Conservation (phyloP, 352 stramenopile genomes). For the Phytophthora melonis region DNA sequence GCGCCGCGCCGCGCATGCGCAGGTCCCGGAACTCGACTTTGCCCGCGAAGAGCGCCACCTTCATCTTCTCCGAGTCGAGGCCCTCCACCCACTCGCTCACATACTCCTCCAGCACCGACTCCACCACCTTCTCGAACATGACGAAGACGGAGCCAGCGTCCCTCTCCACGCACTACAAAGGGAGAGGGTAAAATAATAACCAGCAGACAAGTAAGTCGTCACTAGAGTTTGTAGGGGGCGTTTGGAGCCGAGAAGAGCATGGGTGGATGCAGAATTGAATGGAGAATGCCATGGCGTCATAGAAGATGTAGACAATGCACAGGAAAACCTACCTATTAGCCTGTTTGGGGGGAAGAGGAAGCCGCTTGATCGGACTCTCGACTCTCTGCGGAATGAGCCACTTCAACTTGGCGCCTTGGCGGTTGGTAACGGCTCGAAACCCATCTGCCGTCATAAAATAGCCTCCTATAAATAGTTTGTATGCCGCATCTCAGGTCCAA, state of each 20-base stretch:
- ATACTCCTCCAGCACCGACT: constrained; percentile 88
- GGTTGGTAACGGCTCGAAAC: constrained; percentile 27
- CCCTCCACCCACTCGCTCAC: constrained; percentile 89
- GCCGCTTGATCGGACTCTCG: constrained; percentile 18
- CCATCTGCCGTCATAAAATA: constrained; percentile 3
- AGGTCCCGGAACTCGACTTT: constrained; percentile 88
- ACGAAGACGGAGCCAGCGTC: background rate
- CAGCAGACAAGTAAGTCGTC: constrained; percentile 22
- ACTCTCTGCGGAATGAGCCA: constrained; percentile 29
- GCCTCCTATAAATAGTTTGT: constrained; percentile 6
- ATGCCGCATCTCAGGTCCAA: constrained; percentile 19
- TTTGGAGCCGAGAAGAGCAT: constrained; percentile 3
- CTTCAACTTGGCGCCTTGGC: constrained; percentile 33
- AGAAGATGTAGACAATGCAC: background rate
- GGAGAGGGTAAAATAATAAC: background rate
- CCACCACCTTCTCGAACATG: constrained; percentile 90
- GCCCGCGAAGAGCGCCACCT: constrained; percentile 81
- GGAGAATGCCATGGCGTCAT: background rate
- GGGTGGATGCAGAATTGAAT: constrained; percentile 6
- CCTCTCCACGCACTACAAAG: background rate
- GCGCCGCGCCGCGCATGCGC: constrained; percentile 67
- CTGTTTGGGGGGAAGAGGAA: background rate
- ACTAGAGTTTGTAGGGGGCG: constrained; percentile 6
- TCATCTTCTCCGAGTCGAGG: constrained; percentile 90
- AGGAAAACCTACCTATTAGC: constrained; percentile 6